Evolutionary conservation across 2,329 filamentous ascomycete species (phyloP), one percentile per base, ranked within the genome.

Genomic region (Cryphonectria japonica): DNA sequence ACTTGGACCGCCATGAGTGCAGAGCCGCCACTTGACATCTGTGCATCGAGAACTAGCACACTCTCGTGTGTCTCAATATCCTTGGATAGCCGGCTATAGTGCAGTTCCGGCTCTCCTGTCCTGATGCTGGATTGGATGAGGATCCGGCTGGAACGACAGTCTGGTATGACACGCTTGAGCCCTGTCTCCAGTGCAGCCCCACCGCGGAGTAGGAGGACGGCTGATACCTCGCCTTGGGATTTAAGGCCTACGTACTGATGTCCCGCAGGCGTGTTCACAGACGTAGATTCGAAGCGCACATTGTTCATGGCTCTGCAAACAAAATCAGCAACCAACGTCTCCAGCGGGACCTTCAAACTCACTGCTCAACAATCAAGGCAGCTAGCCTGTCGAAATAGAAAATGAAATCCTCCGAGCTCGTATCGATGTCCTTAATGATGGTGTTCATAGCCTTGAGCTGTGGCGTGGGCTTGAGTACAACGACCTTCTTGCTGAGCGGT

Each of bases 371-470:
- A 37, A 98, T 85, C 67, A 98, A 85, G n/a, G 92, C 89, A 1
- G 93, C 90, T 52, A 98, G 85, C 52, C 96, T 89, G 81, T 99
- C 94, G 80, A 98, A 98, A 82, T 98, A 98, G 82, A 98, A 98
- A 73, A 97, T 93, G 79, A 98, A 98, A 76, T 98, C 95, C 78
- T 97, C 95, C 59, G 93, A 88, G 8, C 87, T 85, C 0, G 94
- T 95, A 64, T 90, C 87, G 26, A 93, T 91, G 76, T 96, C 88
- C 78, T 97, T 92, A 57, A 99, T 88, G 70, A 98, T 92, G 0
- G 95, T 98, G 79, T 93, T 95, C 88, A 99, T 97, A 63, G 91
- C 95, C 70, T 86, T 87, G 69, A 98, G 86, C 80, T 99, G 96
- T 11, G 91, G 88, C 0, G 93, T 97, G 73, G 93, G 87, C 60